Conservation (phyloP, 1,139 yeast species). For the Suhomyces panamericanus region DNA sequence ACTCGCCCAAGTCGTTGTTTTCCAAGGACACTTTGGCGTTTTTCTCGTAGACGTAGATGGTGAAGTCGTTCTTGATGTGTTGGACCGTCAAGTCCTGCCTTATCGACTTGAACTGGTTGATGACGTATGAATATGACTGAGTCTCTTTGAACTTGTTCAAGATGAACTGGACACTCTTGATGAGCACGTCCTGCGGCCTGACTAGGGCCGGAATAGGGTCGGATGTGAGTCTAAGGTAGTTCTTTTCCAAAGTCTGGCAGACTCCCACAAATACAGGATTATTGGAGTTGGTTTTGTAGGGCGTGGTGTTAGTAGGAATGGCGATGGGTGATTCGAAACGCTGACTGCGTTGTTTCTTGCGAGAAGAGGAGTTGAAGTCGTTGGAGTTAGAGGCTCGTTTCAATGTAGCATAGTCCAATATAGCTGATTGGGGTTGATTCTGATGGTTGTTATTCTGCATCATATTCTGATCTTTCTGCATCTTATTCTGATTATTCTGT, state of each 20-base stretch:
- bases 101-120: constrained; percentile 88
- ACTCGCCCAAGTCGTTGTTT: constrained; percentile 85
- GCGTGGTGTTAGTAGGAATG: constrained; percentile 3
- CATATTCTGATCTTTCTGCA: neutral
- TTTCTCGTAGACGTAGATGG: constrained; percentile 77
- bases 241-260: constrained; percentile 66
- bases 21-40: constrained; percentile 88
- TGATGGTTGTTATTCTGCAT: too few species aligned
- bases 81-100: constrained; percentile 95
- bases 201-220: constrained; percentile 87
- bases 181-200: constrained; percentile 66
- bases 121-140: constrained; percentile 67
- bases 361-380: constrained; percentile 36
- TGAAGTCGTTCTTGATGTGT: constrained; percentile 75
- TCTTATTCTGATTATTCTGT: too few species aligned
- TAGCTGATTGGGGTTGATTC: neutral
- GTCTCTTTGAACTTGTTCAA: constrained; percentile 56
- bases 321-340: constrained; percentile 44
- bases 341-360: constrained; percentile 48
- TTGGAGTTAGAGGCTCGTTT: constrained; percentile 5
- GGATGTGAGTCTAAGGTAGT: constrained; percentile 80
- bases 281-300: constrained; percentile 3
- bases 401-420: constrained; percentile 2
- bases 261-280: constrained; percentile 55
- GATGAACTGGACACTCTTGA: constrained; percentile 57